Conservation (phyloP, 2,329 filamentous ascomycete genomes). For the Talaromyces verruculosus region DNA sequence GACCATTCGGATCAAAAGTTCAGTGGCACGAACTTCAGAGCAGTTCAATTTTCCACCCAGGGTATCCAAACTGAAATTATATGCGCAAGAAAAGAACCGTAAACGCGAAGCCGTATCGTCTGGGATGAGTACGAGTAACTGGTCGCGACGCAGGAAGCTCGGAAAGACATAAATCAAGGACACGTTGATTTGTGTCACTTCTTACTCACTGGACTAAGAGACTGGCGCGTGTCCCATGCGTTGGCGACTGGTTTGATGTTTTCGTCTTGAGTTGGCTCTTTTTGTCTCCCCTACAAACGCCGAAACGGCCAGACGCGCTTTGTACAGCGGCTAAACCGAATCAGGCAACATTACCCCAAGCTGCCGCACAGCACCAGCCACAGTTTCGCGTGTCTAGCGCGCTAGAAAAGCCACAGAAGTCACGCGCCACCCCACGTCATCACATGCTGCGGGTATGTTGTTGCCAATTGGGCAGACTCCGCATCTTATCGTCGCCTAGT, state of each 20-base stretch:
- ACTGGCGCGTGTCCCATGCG: background rate
- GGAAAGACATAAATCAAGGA: no score
- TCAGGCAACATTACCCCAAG: conserved; percentile 11
- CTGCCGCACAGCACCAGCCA: conserved; percentile 25
- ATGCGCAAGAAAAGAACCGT: background rate
- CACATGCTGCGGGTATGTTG: conserved; percentile 13
- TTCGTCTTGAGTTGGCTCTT: background rate
- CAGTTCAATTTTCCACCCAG: background rate
- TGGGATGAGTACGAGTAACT: background rate
- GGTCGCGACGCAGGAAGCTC: background rate
- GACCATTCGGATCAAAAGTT: background rate
- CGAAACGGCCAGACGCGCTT: background rate
- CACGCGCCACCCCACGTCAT: conserved; percentile 21
- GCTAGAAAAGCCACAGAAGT: conserved; percentile 32
- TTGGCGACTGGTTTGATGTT: background rate
- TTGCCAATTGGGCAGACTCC: conserved; percentile 19
- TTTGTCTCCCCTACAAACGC: background rate
- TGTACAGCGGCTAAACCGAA: conserved; percentile 11
- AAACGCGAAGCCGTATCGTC: background rate
- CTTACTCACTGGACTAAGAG: background rate
- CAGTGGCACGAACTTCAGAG: background rate
- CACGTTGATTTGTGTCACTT: background rate
- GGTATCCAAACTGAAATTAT: background rate
- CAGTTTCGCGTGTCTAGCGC: conserved; percentile 24
- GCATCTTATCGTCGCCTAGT: conserved; percentile 17